These are phyloP conservation scores for Ascochyta lentis DNA, from an alignment of 2,329 filamentous ascomycete species.

Conservation along the genomic window DNA sequence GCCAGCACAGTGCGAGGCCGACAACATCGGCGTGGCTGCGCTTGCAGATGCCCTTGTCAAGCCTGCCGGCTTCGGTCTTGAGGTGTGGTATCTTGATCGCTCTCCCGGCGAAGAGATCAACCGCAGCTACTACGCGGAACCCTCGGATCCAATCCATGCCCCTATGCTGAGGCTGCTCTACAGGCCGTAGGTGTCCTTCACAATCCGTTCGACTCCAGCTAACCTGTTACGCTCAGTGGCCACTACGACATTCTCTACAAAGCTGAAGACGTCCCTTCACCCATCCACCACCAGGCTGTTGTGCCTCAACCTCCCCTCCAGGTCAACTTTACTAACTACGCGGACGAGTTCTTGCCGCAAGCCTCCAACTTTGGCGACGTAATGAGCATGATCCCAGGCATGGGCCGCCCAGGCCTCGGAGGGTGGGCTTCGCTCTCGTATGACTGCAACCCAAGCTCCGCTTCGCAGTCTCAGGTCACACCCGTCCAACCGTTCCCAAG, in stretches of 20 bases:
- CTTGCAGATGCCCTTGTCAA: slow-evolving; percentile 81
- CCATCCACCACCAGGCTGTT: slow-evolving; percentile 35
- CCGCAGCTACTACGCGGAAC: slow-evolving; percentile 66
- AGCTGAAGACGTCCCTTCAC: slow-evolving; percentile 57
- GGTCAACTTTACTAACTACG: slow-evolving; percentile 46
- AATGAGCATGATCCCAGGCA: slow-evolving; percentile 54
- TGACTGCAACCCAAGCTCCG: slow-evolving; percentile 44
- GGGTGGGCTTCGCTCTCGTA: slow-evolving; percentile 46
- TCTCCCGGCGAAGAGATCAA: slow-evolving; percentile 80
- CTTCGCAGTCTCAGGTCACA: slow-evolving; percentile 40
- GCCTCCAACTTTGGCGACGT: slow-evolving; percentile 42
- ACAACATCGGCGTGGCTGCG: slow-evolving; percentile 82
- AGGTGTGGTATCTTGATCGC: slow-evolving; percentile 90
- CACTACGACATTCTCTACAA: slow-evolving; percentile 96
- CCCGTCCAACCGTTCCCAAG: slow-evolving; percentile 44
- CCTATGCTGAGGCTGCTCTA: slow-evolving; percentile 73
- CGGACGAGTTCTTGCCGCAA: slow-evolving; percentile 52
- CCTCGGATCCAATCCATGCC: slow-evolving; percentile 57
- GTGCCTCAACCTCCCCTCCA: slow-evolving; percentile 41
- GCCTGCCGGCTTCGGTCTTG: slow-evolving; percentile 77
- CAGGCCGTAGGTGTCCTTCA: slow-evolving; percentile 61
- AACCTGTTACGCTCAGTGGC: slow-evolving; percentile 57
- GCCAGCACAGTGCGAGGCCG: slow-evolving; percentile 80
- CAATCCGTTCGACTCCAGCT: background rate
- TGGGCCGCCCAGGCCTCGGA: slow-evolving; percentile 50